Evolutionary conservation across 2,329 filamentous ascomycete genomes (phyloP), one percentile per base, ranked within the genome.

Genomic region (Aspergillus terreus): DNA sequence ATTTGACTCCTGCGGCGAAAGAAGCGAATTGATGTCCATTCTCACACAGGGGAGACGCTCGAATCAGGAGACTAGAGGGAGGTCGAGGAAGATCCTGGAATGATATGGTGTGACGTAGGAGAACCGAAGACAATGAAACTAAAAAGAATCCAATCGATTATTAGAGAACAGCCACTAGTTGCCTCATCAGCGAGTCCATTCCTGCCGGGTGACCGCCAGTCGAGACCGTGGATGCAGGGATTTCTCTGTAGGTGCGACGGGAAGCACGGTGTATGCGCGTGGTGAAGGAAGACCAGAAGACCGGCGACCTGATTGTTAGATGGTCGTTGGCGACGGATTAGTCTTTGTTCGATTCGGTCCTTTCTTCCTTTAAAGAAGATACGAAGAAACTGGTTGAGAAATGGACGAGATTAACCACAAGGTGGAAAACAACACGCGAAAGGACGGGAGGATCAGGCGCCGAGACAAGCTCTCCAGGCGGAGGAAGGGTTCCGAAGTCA

Each of bases 1-100:
- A 57, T 72, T 69, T 38, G 70, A 68, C 52, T 75, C 72, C 60
- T 69, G 65, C 47, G 73, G 72, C 49, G 74, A 76, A 53, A 76
- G 71, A 33, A 76, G 69, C 21, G 70, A 74, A 60, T 70, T 76
- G 61, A 76, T 76, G 56, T 76, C 74, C 74, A 76, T 76, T 27
- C 58, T 68, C 55, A 30, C 27, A 11, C 27, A 7, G 6, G 10
- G 27, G 48, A 50, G 44, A 42, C 33, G 52, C 43, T 49, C 46
- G 48, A 61, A 56, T 55, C 58, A 54, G 58, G 23, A 47, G 19
- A 47, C 19, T 30, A 12, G 19, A 42, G 40, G 19, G 17, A 23
- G 35, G 25, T 40, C 33, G 54, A 56, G 56, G 58, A 54, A 58
- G 53, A 38, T 42, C 41, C 36, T 41, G 43, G 44, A 38, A 54